Conservation (phyloP, 169 alveolate genomes). For the Pseudocohnilembus persalinus region DNA sequence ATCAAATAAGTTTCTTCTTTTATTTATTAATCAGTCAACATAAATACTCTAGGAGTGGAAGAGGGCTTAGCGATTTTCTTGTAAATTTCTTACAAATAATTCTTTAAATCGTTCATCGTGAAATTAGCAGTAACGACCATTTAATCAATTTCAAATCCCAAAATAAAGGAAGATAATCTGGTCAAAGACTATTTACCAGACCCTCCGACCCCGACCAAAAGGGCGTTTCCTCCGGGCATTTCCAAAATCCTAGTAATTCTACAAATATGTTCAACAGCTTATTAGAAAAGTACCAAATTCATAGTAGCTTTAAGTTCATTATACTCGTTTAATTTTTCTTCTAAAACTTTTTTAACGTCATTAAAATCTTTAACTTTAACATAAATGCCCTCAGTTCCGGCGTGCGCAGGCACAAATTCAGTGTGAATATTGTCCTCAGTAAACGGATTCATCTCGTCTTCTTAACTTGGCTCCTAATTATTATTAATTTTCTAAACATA, state of each 20-base stretch:
- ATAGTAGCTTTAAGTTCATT: constrained; percentile 90
- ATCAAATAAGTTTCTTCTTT: constrained; percentile 93
- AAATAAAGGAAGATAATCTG: constrained; percentile 90
- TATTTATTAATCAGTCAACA: constrained; percentile 94
- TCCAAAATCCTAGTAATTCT: constrained; percentile 93
- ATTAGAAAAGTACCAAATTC: constrained; percentile 93
- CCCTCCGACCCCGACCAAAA: constrained; percentile 97
- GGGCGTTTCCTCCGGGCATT: constrained; percentile 93
- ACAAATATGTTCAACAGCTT: constrained; percentile 93
- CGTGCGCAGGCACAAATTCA: constrained; percentile 87
- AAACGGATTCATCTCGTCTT: constrained; percentile 59
- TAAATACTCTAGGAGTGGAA: constrained; percentile 88
- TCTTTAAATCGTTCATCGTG: constrained; percentile 87
- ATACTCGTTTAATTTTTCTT: constrained; percentile 89
- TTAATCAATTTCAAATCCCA: constrained; percentile 83
- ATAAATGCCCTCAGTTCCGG: constrained; percentile 86
- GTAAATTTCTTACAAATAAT: constrained; percentile 91
- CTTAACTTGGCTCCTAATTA: constrained; percentile 62
- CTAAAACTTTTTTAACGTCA: constrained; percentile 85
- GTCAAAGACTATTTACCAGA: constrained; percentile 95
- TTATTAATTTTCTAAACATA: constrained; percentile 72
- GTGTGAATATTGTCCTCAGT: constrained; percentile 84
- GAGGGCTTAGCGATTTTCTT: constrained; percentile 94
- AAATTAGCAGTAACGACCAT: constrained; percentile 91
- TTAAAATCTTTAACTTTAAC: constrained; percentile 36